These are phyloP conservation scores for Knufia petricola DNA, from an alignment of 2,329 filamentous ascomycete species.

Conservation along the genomic window DNA sequence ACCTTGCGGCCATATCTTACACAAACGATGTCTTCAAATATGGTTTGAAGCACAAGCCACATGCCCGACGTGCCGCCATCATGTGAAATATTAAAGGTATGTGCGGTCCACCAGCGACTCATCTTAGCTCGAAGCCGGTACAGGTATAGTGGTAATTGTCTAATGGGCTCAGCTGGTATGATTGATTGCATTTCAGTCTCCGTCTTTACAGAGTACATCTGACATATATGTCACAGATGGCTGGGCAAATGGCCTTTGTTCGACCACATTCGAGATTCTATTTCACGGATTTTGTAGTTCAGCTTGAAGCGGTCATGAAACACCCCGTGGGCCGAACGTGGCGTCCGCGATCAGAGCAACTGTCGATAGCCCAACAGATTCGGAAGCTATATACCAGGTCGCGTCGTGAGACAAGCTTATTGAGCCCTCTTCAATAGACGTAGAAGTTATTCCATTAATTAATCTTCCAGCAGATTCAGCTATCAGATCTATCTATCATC, in stretches of 20 bases:
- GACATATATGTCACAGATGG: slow-evolving; percentile 3
- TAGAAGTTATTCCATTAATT: slow-evolving; percentile 4
- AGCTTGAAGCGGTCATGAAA: slow-evolving; percentile 2
- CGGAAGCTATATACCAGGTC: slow-evolving; percentile 2
- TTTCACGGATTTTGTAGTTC: slow-evolving; percentile 3
- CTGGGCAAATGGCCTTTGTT: slow-evolving; percentile 2
- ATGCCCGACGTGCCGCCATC: slow-evolving; percentile 2
- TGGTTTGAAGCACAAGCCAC: slow-evolving; percentile 2
- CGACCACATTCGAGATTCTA: slow-evolving; percentile 3
- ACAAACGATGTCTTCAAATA: slow-evolving; percentile 4
- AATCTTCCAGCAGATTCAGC: slow-evolving; percentile 3
- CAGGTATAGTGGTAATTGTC: slow-evolving; percentile 4
- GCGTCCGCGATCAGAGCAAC: slow-evolving; percentile 3
- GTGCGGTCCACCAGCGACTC: slow-evolving; percentile 3
- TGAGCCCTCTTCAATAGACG: slow-evolving; percentile 3
- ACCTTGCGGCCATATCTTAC: slow-evolving; percentile 3
- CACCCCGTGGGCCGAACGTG: slow-evolving; percentile 2
- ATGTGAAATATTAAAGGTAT: slow-evolving; percentile 4
- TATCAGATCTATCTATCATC: slow-evolving; percentile 3
- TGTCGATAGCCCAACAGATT: slow-evolving; percentile 2
- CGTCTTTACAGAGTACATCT: slow-evolving; percentile 4
- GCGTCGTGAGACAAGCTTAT: slow-evolving; percentile 2
- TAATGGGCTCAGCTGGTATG: background rate
- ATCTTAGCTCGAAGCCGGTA: slow-evolving; percentile 3
- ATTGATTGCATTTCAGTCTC: slow-evolving; percentile 4